A percentile compares a stretch with the other conserved stretches of the same genome.
Conservation (phyloP, 2,329 filamentous ascomycete species). For the Alternaria postmessia region DNA sequence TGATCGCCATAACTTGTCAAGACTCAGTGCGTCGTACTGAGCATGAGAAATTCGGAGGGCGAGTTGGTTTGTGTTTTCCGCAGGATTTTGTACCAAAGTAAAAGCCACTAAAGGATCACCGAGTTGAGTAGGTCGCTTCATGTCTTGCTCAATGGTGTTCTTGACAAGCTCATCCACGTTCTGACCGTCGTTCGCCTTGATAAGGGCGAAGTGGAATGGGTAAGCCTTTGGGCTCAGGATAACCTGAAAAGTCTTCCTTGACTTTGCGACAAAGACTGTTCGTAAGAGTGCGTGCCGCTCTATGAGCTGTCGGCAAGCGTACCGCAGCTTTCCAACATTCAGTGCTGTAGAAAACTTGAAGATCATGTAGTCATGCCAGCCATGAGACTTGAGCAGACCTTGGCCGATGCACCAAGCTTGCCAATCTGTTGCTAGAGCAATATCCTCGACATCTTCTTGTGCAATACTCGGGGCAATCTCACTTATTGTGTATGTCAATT, state of each 20-base stretch:
- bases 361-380: constrained; percentile 14
- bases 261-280: constrained; percentile 2
- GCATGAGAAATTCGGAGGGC: constrained; percentile 9
- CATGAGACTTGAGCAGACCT: constrained; percentile 9
- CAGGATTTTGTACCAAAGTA: neutral
- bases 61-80: constrained; percentile 1
- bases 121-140: constrained; percentile 2
- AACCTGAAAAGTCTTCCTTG: constrained; percentile 7
- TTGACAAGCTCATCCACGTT: neutral
- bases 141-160: neutral
- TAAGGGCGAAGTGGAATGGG: constrained; percentile 2
- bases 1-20: constrained; percentile 8
- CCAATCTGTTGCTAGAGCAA: constrained; percentile 9
- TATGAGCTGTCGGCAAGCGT: constrained; percentile 4
- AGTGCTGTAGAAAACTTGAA: constrained; percentile 5
- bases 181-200: neutral
- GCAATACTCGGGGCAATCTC: neutral
- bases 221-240: neutral
- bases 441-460: constrained; percentile 1
- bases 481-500: neutral
- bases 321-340: neutral
- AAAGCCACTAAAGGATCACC: constrained; percentile 2
- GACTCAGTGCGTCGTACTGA: constrained; percentile 8
- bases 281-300: constrained; percentile 1
- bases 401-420: constrained; percentile 9